phyloP scores from a whole-genome alignment of 805 yeast species.

The Nakazawaea wyomingensis region DNA sequence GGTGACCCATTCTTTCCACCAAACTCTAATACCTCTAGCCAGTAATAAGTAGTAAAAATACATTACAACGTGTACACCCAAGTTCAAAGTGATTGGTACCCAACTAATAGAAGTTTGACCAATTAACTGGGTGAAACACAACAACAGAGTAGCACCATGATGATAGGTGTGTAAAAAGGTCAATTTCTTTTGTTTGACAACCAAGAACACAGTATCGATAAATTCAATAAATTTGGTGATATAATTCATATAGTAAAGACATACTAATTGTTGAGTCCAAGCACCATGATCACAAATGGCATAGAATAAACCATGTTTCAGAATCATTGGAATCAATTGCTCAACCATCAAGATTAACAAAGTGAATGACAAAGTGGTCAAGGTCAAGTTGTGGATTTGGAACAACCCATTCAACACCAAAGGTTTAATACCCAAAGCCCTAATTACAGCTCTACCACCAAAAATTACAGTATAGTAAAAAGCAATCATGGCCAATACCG shows the following conservation, averaged over 20 bases:
- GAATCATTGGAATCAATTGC: conserved; percentile 78
- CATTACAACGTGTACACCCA: conserved; percentile 94
- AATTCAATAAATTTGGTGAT: conserved; percentile 86
- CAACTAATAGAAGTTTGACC: conserved; percentile 91
- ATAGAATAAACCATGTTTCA: conserved; percentile 70
- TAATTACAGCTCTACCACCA: conserved; percentile 72
- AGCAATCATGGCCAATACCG: conserved; percentile 46
- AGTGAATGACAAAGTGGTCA: conserved; percentile 63
- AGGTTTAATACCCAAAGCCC: conserved; percentile 48
- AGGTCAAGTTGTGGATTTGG: conserved; percentile 77
- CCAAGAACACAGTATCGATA: conserved; percentile 86
- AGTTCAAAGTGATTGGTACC: conserved; percentile 88
- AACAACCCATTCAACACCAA: conserved; percentile 70
- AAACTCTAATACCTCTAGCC: conserved; percentile 88
- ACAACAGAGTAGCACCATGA: conserved; percentile 95
- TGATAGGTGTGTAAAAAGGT: conserved; percentile 94
- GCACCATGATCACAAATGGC: conserved; percentile 76
- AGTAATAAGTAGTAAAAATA: conserved; percentile 95
- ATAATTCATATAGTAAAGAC: conserved; percentile 86
- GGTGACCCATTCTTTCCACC: conserved; percentile 99
- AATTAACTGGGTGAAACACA: conserved; percentile 88
- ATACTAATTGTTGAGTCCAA: conserved; percentile 79
- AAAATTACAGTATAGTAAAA: conserved; percentile 77
- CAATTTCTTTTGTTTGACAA: conserved; percentile 84
- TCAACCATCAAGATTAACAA: conserved; percentile 71